Evolutionary conservation across 2,329 filamentous ascomycete species (phyloP).

Genomic region (Pseudocercospora macadamiae): DNA sequence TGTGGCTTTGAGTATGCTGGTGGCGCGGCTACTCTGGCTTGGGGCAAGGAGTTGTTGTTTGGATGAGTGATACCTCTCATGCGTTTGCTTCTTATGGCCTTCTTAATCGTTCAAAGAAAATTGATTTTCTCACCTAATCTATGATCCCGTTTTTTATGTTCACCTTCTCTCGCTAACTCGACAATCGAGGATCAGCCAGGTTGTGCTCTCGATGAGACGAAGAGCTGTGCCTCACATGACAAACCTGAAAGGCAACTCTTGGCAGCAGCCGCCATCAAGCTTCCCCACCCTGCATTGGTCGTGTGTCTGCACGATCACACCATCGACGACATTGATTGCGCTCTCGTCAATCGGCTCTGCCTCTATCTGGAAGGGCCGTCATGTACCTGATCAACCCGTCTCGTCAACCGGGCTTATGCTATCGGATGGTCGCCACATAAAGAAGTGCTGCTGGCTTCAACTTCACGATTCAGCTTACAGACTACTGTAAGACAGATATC

Average conservation of each 20-base stretch:
- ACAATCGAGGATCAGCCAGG: no score
- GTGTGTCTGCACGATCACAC: slow-evolving; percentile 3
- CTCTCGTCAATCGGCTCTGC: slow-evolving; percentile 4
- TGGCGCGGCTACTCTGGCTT: slow-evolving; percentile 19
- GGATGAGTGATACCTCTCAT: slow-evolving; percentile 5
- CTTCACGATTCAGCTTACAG: neutral
- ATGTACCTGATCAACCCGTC: slow-evolving; percentile 7
- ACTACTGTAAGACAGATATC: neutral
- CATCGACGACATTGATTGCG: neutral
- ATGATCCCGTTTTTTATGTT: no score
- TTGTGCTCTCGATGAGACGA: no score
- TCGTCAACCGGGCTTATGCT: neutral
- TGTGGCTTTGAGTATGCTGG: slow-evolving; percentile 14
- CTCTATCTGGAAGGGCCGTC: no score
- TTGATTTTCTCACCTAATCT: neutral
- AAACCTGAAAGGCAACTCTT: no score
- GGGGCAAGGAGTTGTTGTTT: neutral
- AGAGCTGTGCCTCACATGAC: no score
- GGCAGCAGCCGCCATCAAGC: no score
- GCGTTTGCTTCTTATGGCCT: slow-evolving; percentile 9
- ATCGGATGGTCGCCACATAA: neutral
- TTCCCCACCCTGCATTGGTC: slow-evolving; percentile 4
- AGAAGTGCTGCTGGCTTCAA: neutral
- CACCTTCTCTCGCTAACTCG: no score
- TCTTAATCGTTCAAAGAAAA: neutral